Evolutionary conservation across 495 filamentous ascomycete genomes (phyloP).

Genomic region (Physcia stellaris): DNA sequence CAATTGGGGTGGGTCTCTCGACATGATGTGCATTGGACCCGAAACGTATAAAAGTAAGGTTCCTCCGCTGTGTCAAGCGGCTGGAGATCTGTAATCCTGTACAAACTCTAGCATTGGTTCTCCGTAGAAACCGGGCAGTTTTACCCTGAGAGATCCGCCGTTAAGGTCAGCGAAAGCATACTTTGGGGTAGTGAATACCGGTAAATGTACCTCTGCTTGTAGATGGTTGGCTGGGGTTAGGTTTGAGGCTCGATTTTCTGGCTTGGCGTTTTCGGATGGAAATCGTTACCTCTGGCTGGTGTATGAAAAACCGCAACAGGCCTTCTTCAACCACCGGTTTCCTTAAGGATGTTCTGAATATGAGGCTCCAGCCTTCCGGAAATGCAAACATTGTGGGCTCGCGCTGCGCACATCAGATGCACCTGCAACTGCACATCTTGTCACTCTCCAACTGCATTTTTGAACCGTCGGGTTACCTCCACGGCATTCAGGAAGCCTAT

Average conservation of each 20-base stretch:
- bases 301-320: no score
- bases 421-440: slow-evolving; percentile 44
- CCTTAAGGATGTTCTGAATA: no score
- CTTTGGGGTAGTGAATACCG: no score
- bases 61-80: slow-evolving; percentile 67
- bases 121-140: background rate
- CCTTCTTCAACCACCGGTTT: no score
- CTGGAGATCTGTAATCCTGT: slow-evolving; percentile 75
- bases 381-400: slow-evolving; percentile 51
- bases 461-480: slow-evolving; percentile 31
- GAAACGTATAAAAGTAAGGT: slow-evolving; percentile 92
- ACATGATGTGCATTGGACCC: slow-evolving; percentile 91
- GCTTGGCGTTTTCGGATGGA: no score
- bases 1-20: slow-evolving; percentile 80
- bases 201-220: no score
- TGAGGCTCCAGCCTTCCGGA: background rate
- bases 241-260: no score
- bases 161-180: slow-evolving; percentile 15
- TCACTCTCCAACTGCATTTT: slow-evolving; percentile 26
- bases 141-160: slow-evolving; percentile 15
- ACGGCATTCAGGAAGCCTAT: slow-evolving; percentile 28
- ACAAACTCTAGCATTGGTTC: background rate
- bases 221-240: no score
- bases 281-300: no score
- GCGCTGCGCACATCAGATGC: slow-evolving; percentile 37